phyloP scores from a whole-genome alignment of 2,329 filamentous ascomycete genomes.

The Aspergillus novoparasiticus region DNA sequence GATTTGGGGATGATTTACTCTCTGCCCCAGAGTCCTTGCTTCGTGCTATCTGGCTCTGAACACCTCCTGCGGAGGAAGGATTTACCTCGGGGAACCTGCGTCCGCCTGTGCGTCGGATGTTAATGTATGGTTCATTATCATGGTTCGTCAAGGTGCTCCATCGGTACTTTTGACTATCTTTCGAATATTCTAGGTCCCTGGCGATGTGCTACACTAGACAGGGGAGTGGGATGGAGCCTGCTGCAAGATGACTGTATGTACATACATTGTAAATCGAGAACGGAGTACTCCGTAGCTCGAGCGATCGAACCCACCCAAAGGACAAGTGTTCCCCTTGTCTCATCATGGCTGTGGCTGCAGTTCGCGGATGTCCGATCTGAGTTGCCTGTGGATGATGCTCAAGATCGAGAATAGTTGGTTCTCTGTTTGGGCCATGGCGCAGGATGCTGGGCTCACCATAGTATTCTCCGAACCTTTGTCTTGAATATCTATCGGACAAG shows the following conservation, averaged over 20 bases:
- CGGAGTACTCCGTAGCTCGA: background rate
- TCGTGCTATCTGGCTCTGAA: conserved; percentile 29
- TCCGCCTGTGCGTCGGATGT: conserved; percentile 24
- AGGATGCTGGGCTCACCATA: background rate
- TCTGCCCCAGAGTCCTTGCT: conserved; percentile 33
- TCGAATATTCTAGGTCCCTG: background rate
- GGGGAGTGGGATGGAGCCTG: background rate
- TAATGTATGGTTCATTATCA: conserved; percentile 20
- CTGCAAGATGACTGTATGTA: background rate
- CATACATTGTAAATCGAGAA: background rate
- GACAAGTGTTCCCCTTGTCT: background rate
- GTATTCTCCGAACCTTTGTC: conserved; percentile 5
- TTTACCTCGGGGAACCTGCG: conserved; percentile 18
- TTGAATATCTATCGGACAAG: conserved; percentile 14
- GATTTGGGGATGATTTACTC: background rate
- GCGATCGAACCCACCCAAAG: background rate
- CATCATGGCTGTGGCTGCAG: background rate
- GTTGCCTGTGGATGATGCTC: background rate
- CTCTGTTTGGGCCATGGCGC: background rate
- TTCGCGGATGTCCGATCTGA: background rate
- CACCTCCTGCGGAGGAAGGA: conserved; percentile 22
- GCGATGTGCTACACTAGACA: background rate
- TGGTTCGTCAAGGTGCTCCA: conserved; percentile 9
- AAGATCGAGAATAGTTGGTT: background rate
- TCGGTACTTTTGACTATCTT: conserved; percentile 20